Conservation (phyloP, 768 basidiomycete genomes). For the Pleurotus djamor region DNA sequence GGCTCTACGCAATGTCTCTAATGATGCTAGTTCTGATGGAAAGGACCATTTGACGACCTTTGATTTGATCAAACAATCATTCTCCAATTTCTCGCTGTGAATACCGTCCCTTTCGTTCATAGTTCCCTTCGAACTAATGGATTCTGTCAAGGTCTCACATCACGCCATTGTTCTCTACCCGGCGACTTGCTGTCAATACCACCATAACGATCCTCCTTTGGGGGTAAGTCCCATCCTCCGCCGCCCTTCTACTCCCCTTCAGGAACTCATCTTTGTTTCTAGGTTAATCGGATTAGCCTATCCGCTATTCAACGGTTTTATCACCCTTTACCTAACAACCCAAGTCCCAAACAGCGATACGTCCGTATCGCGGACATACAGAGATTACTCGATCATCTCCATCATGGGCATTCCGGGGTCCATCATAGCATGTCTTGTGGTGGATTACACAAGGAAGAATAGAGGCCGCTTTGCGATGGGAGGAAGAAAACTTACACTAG, state of each 20-base stretch:
- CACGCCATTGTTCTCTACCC: conserved; percentile 44
- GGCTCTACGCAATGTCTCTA: conserved; percentile 31
- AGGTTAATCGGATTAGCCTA: conserved; percentile 45
- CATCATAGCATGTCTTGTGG: conserved; percentile 39
- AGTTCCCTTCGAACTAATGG: background rate
- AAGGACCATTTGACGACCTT: conserved; percentile 15
- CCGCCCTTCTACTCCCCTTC: background rate
- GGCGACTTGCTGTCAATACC: conserved; percentile 42
- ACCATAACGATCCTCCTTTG: conserved; percentile 48
- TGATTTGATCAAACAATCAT: conserved; percentile 26
- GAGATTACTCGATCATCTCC: conserved; percentile 49
- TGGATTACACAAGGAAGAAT: conserved; percentile 35
- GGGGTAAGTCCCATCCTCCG: conserved; percentile 30
- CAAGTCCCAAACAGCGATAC: conserved; percentile 21
- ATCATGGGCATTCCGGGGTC: conserved; percentile 46
- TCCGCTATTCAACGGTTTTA: conserved; percentile 50
- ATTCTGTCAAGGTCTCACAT: conserved; percentile 38
- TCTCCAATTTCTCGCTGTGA: conserved; percentile 38
- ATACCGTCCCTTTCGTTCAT: conserved; percentile 11
- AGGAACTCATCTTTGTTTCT: background rate
- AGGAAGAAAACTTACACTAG: conserved; percentile 47
- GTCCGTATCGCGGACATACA: conserved; percentile 30
- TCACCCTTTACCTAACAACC: conserved; percentile 43
- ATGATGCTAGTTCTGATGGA: conserved; percentile 10
- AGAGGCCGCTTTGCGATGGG: conserved; percentile 30